A percentile compares a stretch with the other conserved stretches of the same genome.
Conservation (phyloP, 2,329 filamentous ascomycete genomes). For the Fonsecaea erecta region DNA sequence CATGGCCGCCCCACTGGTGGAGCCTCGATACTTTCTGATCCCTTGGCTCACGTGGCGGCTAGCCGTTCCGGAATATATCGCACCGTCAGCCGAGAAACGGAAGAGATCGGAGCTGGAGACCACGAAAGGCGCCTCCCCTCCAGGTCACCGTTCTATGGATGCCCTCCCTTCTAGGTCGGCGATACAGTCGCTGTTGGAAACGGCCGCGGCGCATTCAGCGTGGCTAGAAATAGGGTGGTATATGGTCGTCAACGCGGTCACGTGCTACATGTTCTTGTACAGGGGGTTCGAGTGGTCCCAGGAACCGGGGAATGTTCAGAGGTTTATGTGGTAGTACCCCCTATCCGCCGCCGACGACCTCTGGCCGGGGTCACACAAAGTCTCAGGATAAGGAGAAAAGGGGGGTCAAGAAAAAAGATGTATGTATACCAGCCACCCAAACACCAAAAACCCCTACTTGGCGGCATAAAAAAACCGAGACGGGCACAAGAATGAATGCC, state of each 20-base stretch:
- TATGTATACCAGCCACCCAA: neutral
- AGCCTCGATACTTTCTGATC: constrained; percentile 94
- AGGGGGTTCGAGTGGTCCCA: constrained; percentile 62
- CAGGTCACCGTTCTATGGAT: constrained; percentile 35
- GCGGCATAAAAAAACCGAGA: too few relatives aligned
- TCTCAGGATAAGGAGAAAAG: neutral
- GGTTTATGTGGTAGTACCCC: constrained; percentile 61
- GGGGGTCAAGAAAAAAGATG: too few relatives aligned
- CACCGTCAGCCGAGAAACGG: constrained; percentile 10
- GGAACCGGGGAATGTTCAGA: constrained; percentile 62
- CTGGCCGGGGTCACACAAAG: too few relatives aligned
- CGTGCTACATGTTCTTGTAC: constrained; percentile 62
- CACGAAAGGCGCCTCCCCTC: constrained; percentile 24
- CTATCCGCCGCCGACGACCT: too few relatives aligned
- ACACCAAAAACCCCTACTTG: too few relatives aligned
- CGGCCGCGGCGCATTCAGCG: constrained; percentile 41
- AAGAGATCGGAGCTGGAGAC: constrained; percentile 11
- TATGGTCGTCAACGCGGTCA: constrained; percentile 56
- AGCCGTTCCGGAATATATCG: constrained; percentile 59
- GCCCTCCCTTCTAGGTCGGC: constrained; percentile 33
- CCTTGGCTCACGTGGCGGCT: constrained; percentile 94
- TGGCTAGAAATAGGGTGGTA: constrained; percentile 64
- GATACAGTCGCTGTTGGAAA: constrained; percentile 38
- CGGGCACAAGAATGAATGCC: too few relatives aligned
- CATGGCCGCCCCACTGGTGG: constrained; percentile 86